Base-by-base conservation (phyloP, 2,329 filamentous ascomycete species). In the Endoconidiophora polonica region DNA sequence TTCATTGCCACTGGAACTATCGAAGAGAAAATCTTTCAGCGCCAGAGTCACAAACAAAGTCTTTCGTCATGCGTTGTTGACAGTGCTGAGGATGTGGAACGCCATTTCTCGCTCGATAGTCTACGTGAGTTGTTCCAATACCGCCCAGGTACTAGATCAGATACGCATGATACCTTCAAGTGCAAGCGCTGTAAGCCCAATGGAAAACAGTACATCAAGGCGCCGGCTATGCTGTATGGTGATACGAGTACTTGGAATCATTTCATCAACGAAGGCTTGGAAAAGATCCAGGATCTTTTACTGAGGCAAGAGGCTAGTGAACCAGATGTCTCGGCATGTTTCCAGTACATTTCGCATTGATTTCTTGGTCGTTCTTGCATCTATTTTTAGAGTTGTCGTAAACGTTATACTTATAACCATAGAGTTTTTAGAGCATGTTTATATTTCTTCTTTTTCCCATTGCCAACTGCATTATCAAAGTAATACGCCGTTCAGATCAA, bases 221-320 rank as follows among this genome's bases (percentile, higher is more conserved):
- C 90, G 1, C 84, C 84, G 3, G 91, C 91, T 1, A 90, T 96
- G 81, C 68, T 98, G 54, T 98, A 98, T 60, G 91, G 91, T 48
- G 91, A 98, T 60, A 96, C 91, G 20, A 96, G 87, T 65, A 90
- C 86, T n/a, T 98, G 91, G 91, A 98, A 98, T 60, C 91, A 98
- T 64, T 94, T 95, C 66, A 76, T 83, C 41, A 95, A 94, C 58
- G 76, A 80, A 3, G 49, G 46, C 24, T 81, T 77, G 0, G 65
- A 98, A 60, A 75, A 77, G 55, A 98, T 98, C 53, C 90, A 98
- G 64, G 91, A 98, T 68, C 65, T 95, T 61, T 61, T 98, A 60
- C 68, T 98, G 45, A 75, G 90, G 56, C 91, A 96, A 64, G 91
- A 98, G 66, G 77, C 74, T 52, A 74, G 72, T 3, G 80, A 90